A percentile compares a stretch with the other conserved stretches of the same genome.
Conservation (phyloP, 352 stramenopile species). For the Stramenopiles sp. region DNA sequence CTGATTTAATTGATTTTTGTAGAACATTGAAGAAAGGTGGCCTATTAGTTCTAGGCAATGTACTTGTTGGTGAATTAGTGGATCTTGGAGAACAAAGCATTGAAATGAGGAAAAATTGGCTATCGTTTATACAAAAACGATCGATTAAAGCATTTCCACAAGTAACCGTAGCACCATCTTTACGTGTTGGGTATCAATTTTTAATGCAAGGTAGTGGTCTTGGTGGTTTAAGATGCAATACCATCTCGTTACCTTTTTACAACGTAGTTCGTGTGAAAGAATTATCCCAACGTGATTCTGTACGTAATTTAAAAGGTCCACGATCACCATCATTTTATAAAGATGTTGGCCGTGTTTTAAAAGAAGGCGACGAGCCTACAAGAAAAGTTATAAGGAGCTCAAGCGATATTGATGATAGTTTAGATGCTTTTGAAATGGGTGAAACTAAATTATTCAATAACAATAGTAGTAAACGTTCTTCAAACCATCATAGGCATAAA, state of each 20-base stretch:
- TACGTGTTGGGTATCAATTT: slow-evolving; percentile 34
- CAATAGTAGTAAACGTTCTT: too few species aligned
- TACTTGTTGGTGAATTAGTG: slow-evolving; percentile 24
- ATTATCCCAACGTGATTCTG: too few species aligned
- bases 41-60: slow-evolving; percentile 40
- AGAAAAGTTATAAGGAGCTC: too few species aligned
- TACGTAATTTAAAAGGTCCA: too few species aligned
- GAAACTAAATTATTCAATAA: too few species aligned
- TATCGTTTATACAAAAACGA: slow-evolving; percentile 12
- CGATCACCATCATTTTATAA: too few species aligned
- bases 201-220: slow-evolving; percentile 39
- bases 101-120: slow-evolving; percentile 29
- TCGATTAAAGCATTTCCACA: slow-evolving; percentile 26
- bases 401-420: too few species aligned
- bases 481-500: too few species aligned
- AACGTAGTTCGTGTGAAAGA: too few species aligned
- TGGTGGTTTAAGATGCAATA: slow-evolving; percentile 50
- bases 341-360: too few species aligned
- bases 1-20: slow-evolving; percentile 35
- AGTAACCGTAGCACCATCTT: slow-evolving; percentile 29
- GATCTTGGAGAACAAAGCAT: slow-evolving; percentile 14
- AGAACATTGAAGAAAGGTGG: slow-evolving; percentile 52
- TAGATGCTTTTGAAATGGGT: too few species aligned
- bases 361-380: too few species aligned
- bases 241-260: slow-evolving; percentile 30